These are phyloP conservation scores for Emericellopsis terricola DNA, from an alignment of 495 filamentous ascomycete species.

Conservation along the genomic window DNA sequence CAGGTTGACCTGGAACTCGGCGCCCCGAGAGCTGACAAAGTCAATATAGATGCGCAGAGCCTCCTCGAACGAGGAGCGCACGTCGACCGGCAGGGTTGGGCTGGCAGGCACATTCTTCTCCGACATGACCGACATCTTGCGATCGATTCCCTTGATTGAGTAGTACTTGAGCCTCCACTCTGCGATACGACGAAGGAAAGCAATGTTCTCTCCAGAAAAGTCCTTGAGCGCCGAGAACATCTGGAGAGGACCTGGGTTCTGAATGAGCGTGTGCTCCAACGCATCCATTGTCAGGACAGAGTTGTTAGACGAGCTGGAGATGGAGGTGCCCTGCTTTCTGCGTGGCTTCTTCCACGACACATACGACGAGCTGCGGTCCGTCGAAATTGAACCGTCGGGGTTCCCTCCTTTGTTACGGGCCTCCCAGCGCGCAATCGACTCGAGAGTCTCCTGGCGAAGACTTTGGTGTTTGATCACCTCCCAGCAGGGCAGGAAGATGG, in stretches of 20 bases:
- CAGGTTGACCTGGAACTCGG: slow-evolving; percentile 48
- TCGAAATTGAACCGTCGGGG: slow-evolving; percentile 2
- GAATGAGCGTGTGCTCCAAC: slow-evolving; percentile 37
- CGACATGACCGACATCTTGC: background rate
- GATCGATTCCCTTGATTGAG: slow-evolving; percentile 9
- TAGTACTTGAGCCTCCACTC: slow-evolving; percentile 28
- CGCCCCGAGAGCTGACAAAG: slow-evolving; percentile 34
- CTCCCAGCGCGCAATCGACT: slow-evolving; percentile 13
- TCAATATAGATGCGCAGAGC: slow-evolving; percentile 39
- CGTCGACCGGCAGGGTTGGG: background rate
- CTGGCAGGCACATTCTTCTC: background rate
- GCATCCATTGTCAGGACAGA: slow-evolving; percentile 37
- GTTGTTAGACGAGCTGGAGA: slow-evolving; percentile 14
- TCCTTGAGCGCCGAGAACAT: slow-evolving; percentile 42
- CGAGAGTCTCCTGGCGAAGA: slow-evolving; percentile 13
- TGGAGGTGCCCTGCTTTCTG: slow-evolving; percentile 6
- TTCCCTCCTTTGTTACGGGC: slow-evolving; percentile 11
- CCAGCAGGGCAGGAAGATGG: slow-evolving; percentile 26
- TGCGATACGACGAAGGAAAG: slow-evolving; percentile 39
- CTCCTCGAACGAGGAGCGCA: slow-evolving; percentile 24
- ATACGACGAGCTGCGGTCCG: slow-evolving; percentile 1
- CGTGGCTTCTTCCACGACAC: slow-evolving; percentile 12
- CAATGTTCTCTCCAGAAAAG: slow-evolving; percentile 51
- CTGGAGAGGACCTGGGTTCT: slow-evolving; percentile 35
- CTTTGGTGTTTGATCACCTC: slow-evolving; percentile 10